Conservation (phyloP, 140 eudicot species). For the Oenanthe javanica region DNA sequence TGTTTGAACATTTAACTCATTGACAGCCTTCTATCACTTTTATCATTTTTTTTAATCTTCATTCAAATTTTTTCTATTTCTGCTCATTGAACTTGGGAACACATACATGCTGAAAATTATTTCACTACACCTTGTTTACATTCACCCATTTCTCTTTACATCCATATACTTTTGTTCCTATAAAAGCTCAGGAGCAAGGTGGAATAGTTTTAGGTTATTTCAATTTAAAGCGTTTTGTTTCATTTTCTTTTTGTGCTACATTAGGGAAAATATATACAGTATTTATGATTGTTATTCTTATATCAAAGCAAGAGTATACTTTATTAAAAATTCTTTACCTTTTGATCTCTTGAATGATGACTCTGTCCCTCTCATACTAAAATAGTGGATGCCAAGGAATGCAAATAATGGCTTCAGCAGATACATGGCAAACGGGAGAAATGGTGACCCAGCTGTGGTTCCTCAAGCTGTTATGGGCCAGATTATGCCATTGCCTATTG, state of each 20-base stretch:
- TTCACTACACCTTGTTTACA: neutral
- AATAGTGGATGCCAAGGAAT: slow-evolving; percentile 22
- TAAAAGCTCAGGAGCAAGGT: neutral
- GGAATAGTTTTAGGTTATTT: neutral
- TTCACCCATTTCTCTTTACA: neutral
- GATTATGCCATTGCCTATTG: slow-evolving; percentile 23
- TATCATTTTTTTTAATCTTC: neutral
- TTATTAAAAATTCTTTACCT: neutral
- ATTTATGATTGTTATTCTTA: neutral
- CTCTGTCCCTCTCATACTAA: neutral
- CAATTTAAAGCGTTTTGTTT: neutral
- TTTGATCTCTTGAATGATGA: neutral
- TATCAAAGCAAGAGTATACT: neutral
- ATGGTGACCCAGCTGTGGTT: slow-evolving; percentile 23
- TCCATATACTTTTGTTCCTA: neutral
- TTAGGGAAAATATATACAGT: neutral
- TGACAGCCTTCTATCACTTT: neutral
- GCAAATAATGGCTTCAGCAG: slow-evolving; percentile 23
- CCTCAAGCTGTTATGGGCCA: slow-evolving; percentile 31
- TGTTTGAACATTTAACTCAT: neutral
- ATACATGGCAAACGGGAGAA: slow-evolving; percentile 24
- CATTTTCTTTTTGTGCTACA: neutral
- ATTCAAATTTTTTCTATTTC: neutral
- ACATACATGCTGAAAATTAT: neutral
- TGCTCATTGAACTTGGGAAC: neutral